Evolutionary conservation across 495 filamentous ascomycete species (phyloP).

Genomic region (Jackrogersella multiformis): DNA sequence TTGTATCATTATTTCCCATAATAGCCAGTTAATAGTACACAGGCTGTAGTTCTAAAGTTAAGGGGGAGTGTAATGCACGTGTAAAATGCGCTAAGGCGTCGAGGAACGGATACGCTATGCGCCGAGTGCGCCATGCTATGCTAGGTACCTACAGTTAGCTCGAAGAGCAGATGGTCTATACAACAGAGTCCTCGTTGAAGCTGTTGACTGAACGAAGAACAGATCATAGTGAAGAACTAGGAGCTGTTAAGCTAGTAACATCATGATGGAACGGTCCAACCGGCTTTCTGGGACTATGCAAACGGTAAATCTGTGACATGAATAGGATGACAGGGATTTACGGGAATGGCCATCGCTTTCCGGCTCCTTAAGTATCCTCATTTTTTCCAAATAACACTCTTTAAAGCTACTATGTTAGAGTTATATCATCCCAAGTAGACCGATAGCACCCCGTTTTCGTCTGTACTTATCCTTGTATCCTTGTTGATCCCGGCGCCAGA

Average conservation of each 20-base stretch:
- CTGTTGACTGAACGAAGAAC: constrained; percentile 13
- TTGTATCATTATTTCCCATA: constrained; percentile 43
- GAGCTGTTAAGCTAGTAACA: constrained; percentile 23
- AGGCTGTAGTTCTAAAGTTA: constrained; percentile 33
- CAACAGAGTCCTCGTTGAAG: constrained; percentile 4
- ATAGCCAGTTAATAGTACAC: constrained; percentile 39
- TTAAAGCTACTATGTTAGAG: constrained; percentile 11
- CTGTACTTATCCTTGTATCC: constrained; percentile 39
- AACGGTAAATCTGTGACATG: constrained; percentile 30
- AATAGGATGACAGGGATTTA: constrained; percentile 29
- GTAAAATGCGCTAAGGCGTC: constrained; percentile 27
- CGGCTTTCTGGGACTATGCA: constrained; percentile 41
- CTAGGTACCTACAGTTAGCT: constrained; percentile 5
- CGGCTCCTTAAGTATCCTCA: constrained; percentile 15
- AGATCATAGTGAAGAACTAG: constrained; percentile 24
- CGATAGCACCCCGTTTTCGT: constrained; percentile 24
- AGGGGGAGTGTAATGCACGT: constrained; percentile 33
- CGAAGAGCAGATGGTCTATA: constrained; percentile 13
- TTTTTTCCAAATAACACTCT: constrained; percentile 41
- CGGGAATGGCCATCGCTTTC: constrained; percentile 32
- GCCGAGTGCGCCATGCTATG: constrained; percentile 22
- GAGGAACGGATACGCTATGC: constrained; percentile 28
- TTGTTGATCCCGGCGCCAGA: constrained; percentile 43
- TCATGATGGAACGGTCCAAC: constrained; percentile 39
- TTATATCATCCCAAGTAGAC: constrained; percentile 27